A percentile compares a stretch with the other conserved stretches of the same genome.
Evolutionary conservation across 805 yeast genomes (phyloP).

Genomic region (Lachancea lanzarotensis): DNA sequence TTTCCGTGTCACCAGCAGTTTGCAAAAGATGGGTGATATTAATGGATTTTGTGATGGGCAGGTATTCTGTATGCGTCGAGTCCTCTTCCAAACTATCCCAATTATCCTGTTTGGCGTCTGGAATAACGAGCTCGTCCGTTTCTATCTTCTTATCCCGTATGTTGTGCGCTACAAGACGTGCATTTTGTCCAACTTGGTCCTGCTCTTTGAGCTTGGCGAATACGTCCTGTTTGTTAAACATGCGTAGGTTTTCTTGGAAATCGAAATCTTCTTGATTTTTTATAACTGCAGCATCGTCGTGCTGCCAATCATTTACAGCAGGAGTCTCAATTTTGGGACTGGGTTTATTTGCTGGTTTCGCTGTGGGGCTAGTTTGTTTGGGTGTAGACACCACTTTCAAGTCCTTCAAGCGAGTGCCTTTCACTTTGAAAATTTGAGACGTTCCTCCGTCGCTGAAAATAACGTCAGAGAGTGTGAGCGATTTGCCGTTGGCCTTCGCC

Average conservation of each 20-base stretch:
- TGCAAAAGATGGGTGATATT: conserved; percentile 32
- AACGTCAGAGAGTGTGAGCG: conserved; percentile 36
- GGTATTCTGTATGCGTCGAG: conserved; percentile 15
- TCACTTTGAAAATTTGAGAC: conserved; percentile 30
- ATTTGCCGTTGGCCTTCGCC: conserved; percentile 37
- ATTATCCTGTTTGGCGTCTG: conserved; percentile 39
- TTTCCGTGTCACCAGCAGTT: conserved; percentile 18
- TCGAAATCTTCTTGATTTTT: conserved; percentile 64
- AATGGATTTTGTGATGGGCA: conserved; percentile 32
- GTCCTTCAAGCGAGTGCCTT: conserved; percentile 32
- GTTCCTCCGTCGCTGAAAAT: conserved; percentile 27
- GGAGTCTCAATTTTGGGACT: background rate
- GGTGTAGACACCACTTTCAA: conserved; percentile 29
- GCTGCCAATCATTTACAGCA: conserved; percentile 41
- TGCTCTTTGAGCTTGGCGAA: conserved; percentile 65
- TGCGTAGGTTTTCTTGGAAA: conserved; percentile 71
- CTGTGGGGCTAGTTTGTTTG: background rate
- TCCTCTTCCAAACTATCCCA: conserved; percentile 43
- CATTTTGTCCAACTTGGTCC: conserved; percentile 54
- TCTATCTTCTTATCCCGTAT: conserved; percentile 42
- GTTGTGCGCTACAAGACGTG: conserved; percentile 72
- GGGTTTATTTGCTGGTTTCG: background rate
- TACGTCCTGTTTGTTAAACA: conserved; percentile 74
- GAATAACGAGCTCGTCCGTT: conserved; percentile 69
- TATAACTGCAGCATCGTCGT: conserved; percentile 43